A percentile compares a stretch with the other conserved stretches of the same genome.
phyloP scores from a whole-genome alignment of 177 flowering plant species.

The Tripterygium wilfordii region DNA sequence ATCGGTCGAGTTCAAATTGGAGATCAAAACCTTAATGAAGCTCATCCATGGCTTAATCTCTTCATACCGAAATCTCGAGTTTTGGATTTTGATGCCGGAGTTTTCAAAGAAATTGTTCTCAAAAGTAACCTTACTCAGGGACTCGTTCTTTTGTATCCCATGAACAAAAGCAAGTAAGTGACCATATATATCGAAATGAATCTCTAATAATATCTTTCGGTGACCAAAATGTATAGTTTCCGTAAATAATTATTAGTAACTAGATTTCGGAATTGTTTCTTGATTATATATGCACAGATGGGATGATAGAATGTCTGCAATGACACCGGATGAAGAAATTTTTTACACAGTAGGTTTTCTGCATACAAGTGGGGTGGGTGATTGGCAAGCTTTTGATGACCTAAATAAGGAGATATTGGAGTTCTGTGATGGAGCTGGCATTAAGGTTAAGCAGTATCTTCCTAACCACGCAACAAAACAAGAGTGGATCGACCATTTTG shows the following conservation, averaged over 20 bases:
- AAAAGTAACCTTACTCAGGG: conserved; percentile 31
- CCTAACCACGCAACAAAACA: conserved; percentile 31
- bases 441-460: conserved; percentile 41
- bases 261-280: background rate
- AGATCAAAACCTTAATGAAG: conserved; percentile 35
- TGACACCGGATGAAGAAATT: conserved; percentile 45
- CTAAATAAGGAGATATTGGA: conserved; percentile 33
- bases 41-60: conserved; percentile 67
- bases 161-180: conserved; percentile 41
- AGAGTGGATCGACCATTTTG: conserved; percentile 47
- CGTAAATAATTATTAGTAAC: background rate
- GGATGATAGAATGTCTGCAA: conserved; percentile 38
- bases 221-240: background rate
- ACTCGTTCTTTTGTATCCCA: conserved; percentile 46
- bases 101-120: conserved; percentile 26
- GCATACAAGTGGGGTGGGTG: conserved; percentile 28
- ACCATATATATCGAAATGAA: background rate
- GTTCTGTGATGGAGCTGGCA: conserved; percentile 24
- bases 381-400: conserved; percentile 17
- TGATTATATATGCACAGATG: conserved; percentile 31
- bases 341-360: conserved; percentile 50
- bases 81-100: conserved; percentile 24
- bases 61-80: conserved; percentile 39
- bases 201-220: background rate
- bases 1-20: conserved; percentile 26